Evolutionary conservation across 208 protist species (phyloP).

Genomic region (Acanthamoeba sp.): DNA sequence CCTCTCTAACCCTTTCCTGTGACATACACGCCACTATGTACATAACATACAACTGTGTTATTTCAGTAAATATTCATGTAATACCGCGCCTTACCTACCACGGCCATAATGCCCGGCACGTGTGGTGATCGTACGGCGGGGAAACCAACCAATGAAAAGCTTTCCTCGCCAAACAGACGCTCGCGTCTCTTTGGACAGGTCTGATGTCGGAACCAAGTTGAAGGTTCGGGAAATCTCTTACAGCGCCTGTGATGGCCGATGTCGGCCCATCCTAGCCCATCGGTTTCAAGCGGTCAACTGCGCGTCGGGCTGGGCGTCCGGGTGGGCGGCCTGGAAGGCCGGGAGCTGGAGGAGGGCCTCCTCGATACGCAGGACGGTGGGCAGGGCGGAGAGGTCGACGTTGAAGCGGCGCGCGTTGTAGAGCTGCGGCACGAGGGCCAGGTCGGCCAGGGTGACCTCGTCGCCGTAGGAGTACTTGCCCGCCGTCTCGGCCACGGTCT

Average conservation of each 20-base stretch:
- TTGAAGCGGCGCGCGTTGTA: slow-evolving; percentile 91
- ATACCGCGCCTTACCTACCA: too few relatives aligned
- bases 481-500: slow-evolving; percentile 77
- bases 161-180: too few relatives aligned
- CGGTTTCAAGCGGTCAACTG: not conserved
- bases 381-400: slow-evolving; percentile 87
- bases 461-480: slow-evolving; percentile 92
- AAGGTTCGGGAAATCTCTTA: too few relatives aligned
- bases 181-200: too few relatives aligned
- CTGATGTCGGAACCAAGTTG: not conserved
- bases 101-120: too few relatives aligned
- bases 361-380: slow-evolving; percentile 84
- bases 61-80: too few relatives aligned
- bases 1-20: too few relatives aligned
- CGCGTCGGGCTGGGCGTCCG: slow-evolving; percentile 66
- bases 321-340: slow-evolving; percentile 83
- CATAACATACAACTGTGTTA: not conserved
- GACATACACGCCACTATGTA: not conserved
- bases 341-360: slow-evolving; percentile 76
- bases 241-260: too few relatives aligned
- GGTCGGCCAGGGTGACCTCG: slow-evolving; percentile 90
- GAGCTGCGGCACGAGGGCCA: slow-evolving; percentile 90
- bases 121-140: too few relatives aligned
- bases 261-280: too few relatives aligned
- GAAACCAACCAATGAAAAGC: too few relatives aligned